Base-by-base conservation (phyloP, 2,329 filamentous ascomycete species). In the Parascedosporium putredinis region DNA sequence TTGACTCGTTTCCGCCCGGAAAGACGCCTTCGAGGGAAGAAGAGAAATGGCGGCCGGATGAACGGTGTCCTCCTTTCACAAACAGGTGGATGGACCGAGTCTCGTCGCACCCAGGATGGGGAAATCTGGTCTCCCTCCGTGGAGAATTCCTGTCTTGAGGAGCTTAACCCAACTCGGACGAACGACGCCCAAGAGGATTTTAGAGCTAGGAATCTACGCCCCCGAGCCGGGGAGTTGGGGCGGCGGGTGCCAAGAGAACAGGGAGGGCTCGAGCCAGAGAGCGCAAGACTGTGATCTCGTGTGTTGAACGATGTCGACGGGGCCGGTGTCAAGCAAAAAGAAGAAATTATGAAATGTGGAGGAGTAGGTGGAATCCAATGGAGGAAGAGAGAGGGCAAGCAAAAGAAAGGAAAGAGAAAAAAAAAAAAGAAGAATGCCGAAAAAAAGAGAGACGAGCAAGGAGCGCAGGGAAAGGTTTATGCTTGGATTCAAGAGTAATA, bases 371-470 rank as follows among this genome's bases (percentile, higher is more conserved):
- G n/a, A n/a, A n/a, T n/a, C n/a, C n/a, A n/a, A n/a, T n/a, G n/a
- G n/a, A n/a, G n/a, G n/a, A n/a, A 36, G n/a, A 36, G 20, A 36
- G 20, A 18, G 33, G 20, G 33, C 9, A 18, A 36, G 5, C 14
- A 12, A 9, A 23, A 12, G 43, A 45, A 38, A 27, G 33, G 16
- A 45, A 14, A 46, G 33, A 51, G 31, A 14, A 23, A 47, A 36
- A 24, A 46, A 48, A 40, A 49, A 49, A 40, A 38, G 43, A 46
- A 40, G 23, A 43, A 27, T 10, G 22, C 27, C 34, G 44, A 50
- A 46, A 42, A 18, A 14, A 52, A 25, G 45, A 20, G n/a, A n/a
- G n/a, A n/a, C n/a, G n/a, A n/a, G n/a, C n/a, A n/a, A n/a, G n/a
- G n/a, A n/a, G n/a, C n/a, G n/a, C n/a, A n/a, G n/a, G n/a, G n/a